A percentile compares a stretch with the other conserved stretches of the same genome.
Evolutionary conservation across 192 early-diverging fungal genomes (phyloP).

Genomic region (Spinellus fusiger): DNA sequence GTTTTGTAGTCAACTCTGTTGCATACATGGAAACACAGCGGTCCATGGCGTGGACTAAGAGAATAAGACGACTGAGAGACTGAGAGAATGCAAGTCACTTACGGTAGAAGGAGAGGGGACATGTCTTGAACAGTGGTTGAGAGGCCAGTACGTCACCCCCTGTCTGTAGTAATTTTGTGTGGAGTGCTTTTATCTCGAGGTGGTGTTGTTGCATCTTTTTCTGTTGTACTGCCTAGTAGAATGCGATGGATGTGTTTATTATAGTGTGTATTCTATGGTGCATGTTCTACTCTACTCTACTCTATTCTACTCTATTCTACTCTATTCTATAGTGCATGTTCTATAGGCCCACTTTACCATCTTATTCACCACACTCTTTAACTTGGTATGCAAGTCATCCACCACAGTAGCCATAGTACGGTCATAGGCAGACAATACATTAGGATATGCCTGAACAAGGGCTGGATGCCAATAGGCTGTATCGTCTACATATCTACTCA

Average conservation of each 20-base stretch:
- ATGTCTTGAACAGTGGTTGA: slow-evolving; percentile 20
- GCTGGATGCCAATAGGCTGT: slow-evolving; percentile 27
- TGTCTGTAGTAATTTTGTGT: background rate
- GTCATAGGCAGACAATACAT: slow-evolving; percentile 18
- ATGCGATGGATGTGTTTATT: background rate
- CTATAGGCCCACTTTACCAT: no score
- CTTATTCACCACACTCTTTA: slow-evolving; percentile 4
- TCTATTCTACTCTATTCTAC: background rate
- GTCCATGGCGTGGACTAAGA: slow-evolving; percentile 4
- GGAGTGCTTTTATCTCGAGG: slow-evolving; percentile 5
- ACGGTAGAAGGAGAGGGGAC: slow-evolving; percentile 18
- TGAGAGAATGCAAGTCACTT: background rate
- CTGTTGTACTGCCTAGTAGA: slow-evolving; percentile 10
- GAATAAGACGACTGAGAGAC: background rate
- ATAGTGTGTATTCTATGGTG: background rate
- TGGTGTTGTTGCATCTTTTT: slow-evolving; percentile 20
- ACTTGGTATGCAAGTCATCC: background rate
- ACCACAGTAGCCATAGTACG: slow-evolving; percentile 10
- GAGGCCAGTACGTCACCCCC: background rate
- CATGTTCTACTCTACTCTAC: background rate
- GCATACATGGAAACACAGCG: slow-evolving; percentile 21
- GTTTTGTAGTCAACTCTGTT: slow-evolving; percentile 14
- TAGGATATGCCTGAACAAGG: slow-evolving; percentile 6
- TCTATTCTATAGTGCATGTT: background rate
- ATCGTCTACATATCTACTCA: slow-evolving; percentile 25